Base-by-base conservation (phyloP, 345 rosid genomes). In the Capsella bursapastoris region DNA sequence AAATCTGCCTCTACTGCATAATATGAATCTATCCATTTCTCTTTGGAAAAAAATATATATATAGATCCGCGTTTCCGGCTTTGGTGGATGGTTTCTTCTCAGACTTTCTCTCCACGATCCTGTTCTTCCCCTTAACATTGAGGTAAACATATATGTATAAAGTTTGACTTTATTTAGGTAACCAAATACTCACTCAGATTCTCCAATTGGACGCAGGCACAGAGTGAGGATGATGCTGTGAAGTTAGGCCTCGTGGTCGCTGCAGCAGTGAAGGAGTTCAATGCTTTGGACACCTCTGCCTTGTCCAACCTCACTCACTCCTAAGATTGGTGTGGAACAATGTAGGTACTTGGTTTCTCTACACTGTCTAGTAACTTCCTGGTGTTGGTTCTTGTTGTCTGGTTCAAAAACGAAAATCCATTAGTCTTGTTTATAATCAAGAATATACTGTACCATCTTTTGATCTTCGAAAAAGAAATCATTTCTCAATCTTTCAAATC, bases 81-180 rank as follows among this genome's bases (percentile, higher is more conserved):
- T 81, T 67, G 90, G 95, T 68, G 99, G 99, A 80, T 96, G 99
- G 98, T 89, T 96, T 83, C 98, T 96, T 79, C 93, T 92, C 18
- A 90, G 99, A 80, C 97, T 96, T 52, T 92, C 99, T 0, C 97
- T 92, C 53, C 99, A 92, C 43, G 99, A 96, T 76, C 99, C 96
- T 31, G 97, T 96, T 79, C 97, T 96, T 74, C 98, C 99, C 72
- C 98, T 96, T 47, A 96, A 96, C 83, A 89, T 92, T 13, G 98
- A 96, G 98, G 98, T 95, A 82, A 6, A 52, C 28, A 64, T 48
- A 60, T 48, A 55, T 45, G 58, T 25, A 47, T 56, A 32, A 37
- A 49, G 25, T 7, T 15, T 35, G 3, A 8, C n/a, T 16, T 55
- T 32, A 37, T 13, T 43, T 7, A 10, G n/a, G 53, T 43, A 16